Evolutionary conservation across 1,284 basidiomycete genomes (phyloP).

Genomic region (Ustilago trichophora): DNA sequence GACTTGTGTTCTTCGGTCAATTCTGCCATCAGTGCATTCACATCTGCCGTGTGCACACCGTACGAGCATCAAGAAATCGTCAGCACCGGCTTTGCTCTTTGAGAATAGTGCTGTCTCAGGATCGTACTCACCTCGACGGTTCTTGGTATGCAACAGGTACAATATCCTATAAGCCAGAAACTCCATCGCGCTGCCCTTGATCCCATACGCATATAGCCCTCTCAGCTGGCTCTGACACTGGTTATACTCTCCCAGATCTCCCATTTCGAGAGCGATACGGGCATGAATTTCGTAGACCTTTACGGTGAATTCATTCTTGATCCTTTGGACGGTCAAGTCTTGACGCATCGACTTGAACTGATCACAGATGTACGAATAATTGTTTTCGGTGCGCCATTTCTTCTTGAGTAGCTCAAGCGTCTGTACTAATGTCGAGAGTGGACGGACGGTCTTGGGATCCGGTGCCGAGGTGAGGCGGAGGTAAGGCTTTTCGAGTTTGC

Average conservation of each 20-base stretch:
- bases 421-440: conserved; percentile 81
- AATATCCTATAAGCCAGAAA: conserved; percentile 98
- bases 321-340: conserved; percentile 98
- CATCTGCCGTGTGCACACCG: conserved; percentile 72
- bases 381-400: conserved; percentile 83
- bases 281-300: conserved; percentile 98
- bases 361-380: conserved; percentile 94
- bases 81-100: background rate
- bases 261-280: conserved; percentile 93
- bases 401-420: conserved; percentile 87
- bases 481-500: conserved; percentile 93
- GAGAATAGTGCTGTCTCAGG: too few species aligned
- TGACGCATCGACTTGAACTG: conserved; percentile 98
- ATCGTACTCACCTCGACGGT: conserved; percentile 80
- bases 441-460: conserved; percentile 91
- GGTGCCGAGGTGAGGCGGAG: conserved; percentile 96
- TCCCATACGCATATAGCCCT: conserved; percentile 88
- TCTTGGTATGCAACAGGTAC: conserved; percentile 91
- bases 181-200: conserved; percentile 89
- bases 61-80: background rate
- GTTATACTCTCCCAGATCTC: conserved; percentile 98
- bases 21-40: conserved; percentile 93
- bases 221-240: conserved; percentile 93
- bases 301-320: conserved; percentile 98
- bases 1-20: conserved; percentile 88